Evolutionary conservation across 1,284 basidiomycete species (phyloP).

Genomic region (Ceratobasidium sp.): DNA sequence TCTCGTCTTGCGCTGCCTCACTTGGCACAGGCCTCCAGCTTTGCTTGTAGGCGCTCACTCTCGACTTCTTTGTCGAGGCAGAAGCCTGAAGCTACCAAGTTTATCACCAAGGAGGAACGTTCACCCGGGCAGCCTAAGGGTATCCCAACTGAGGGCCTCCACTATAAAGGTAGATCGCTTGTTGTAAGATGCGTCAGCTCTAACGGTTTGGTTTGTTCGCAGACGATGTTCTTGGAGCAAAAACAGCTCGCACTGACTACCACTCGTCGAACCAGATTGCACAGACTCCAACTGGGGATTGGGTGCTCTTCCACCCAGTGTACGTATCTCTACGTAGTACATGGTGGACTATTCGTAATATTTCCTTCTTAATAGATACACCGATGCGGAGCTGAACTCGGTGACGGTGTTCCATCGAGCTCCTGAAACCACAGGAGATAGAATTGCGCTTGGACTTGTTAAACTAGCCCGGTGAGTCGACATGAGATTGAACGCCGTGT

Average conservation of each 20-base stretch:
- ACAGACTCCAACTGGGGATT: slow-evolving; percentile 38
- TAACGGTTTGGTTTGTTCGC: not conserved
- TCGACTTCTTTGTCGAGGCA: slow-evolving; percentile 13
- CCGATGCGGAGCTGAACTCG: slow-evolving; percentile 22
- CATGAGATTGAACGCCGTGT: no score
- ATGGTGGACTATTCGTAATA: not conserved
- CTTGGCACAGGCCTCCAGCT: slow-evolving; percentile 33
- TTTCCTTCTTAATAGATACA: not conserved
- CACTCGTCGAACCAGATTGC: slow-evolving; percentile 31
- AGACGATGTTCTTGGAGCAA: slow-evolving; percentile 35
- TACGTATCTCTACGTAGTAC: not conserved
- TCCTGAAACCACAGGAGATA: slow-evolving; percentile 30
- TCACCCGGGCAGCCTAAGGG: slow-evolving; percentile 17
- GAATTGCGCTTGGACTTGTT: slow-evolving; percentile 26
- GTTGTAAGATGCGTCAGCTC: not conserved
- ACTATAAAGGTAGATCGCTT: slow-evolving; percentile 17
- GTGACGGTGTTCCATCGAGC: slow-evolving; percentile 2
- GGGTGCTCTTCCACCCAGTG: slow-evolving; percentile 43
- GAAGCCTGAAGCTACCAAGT: slow-evolving; percentile 19
- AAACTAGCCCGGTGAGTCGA: slow-evolving; percentile 11
- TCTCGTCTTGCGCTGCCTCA: slow-evolving; percentile 11
- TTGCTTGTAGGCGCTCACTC: slow-evolving; percentile 29
- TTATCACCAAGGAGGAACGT: slow-evolving; percentile 23
- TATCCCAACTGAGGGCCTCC: slow-evolving; percentile 39
- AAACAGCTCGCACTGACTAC: slow-evolving; percentile 29